Evolutionary conservation across 2,329 filamentous ascomycete species (phyloP).

Genomic region (Monilinia aucupariae): DNA sequence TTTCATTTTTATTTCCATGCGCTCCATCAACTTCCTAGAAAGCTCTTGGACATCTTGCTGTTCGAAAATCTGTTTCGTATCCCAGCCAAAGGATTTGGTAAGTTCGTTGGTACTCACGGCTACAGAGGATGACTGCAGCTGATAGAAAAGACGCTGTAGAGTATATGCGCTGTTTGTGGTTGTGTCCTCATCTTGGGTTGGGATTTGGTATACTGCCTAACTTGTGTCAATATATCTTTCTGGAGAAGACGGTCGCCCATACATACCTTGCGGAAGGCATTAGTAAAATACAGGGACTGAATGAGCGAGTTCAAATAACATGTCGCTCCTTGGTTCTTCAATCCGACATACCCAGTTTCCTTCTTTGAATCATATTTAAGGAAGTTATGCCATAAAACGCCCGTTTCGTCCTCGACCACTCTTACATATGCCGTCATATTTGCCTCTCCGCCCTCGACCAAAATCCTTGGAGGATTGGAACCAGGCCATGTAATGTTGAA

Average conservation of each 20-base stretch:
- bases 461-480: conserved; percentile 49
- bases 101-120: conserved; percentile 90
- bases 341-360: conserved; percentile 91
- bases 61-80: conserved; percentile 95
- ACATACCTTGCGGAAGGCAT: conserved; percentile 81
- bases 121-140: conserved; percentile 76
- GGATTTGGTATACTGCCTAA: conserved; percentile 93
- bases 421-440: conserved; percentile 80
- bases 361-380: conserved; percentile 98
- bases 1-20: conserved; percentile 97
- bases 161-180: conserved; percentile 88
- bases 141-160: conserved; percentile 89
- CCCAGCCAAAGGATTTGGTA: conserved; percentile 96
- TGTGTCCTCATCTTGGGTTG: conserved; percentile 77
- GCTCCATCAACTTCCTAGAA: conserved; percentile 94
- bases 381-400: conserved; percentile 87
- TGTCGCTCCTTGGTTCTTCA: conserved; percentile 94
- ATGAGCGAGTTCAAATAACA: conserved; percentile 83
- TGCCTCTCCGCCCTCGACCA: conserved; percentile 70
- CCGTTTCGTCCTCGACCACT: conserved; percentile 79
- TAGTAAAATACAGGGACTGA: conserved; percentile 81
- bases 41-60: conserved; percentile 98
- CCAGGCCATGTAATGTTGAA: conserved; percentile 75
- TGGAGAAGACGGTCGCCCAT: background rate
- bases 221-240: conserved; percentile 18